phyloP scores from a whole-genome alignment of 2,329 filamentous ascomycete species.

The Phaeophleospora eucalypticola region DNA sequence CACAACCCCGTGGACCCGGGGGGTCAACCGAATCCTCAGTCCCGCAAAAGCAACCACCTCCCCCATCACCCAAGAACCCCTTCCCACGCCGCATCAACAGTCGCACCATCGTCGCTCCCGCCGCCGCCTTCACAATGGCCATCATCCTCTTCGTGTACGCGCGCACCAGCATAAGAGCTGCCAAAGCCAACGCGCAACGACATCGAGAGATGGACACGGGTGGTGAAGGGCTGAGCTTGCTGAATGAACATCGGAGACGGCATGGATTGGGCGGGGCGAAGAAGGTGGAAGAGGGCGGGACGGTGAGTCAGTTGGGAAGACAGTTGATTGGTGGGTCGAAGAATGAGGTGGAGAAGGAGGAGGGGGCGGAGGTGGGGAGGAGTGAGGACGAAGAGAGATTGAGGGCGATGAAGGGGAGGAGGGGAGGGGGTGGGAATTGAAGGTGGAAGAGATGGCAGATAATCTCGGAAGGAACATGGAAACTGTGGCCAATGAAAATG shows the following conservation, averaged over 20 bases:
- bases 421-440: slow-evolving; percentile 19
- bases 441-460: neutral
- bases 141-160: slow-evolving; percentile 59
- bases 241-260: slow-evolving; percentile 51
- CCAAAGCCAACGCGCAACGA: slow-evolving; percentile 60
- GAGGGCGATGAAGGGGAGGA: slow-evolving; percentile 35
- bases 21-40: slow-evolving; percentile 41
- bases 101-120: slow-evolving; percentile 52
- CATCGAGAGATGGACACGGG: slow-evolving; percentile 55
- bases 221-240: slow-evolving; percentile 47
- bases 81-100: slow-evolving; percentile 30
- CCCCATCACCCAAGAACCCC: slow-evolving; percentile 32
- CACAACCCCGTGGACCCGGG: slow-evolving; percentile 41
- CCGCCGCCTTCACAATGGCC: slow-evolving; percentile 62
- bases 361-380: slow-evolving; percentile 6
- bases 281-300: slow-evolving; percentile 40
- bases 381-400: slow-evolving; percentile 20
- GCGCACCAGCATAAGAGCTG: slow-evolving; percentile 61
- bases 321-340: slow-evolving; percentile 28
- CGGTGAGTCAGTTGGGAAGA: slow-evolving; percentile 31
- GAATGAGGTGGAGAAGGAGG: slow-evolving; percentile 16
- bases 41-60: slow-evolving; percentile 27
- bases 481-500: too few relatives aligned
- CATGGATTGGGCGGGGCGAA: slow-evolving; percentile 45
- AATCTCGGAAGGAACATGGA: too few relatives aligned